These are phyloP conservation scores for Lipomyces sp. DNA, from an alignment of 805 yeast species.

Conservation along the genomic window DNA sequence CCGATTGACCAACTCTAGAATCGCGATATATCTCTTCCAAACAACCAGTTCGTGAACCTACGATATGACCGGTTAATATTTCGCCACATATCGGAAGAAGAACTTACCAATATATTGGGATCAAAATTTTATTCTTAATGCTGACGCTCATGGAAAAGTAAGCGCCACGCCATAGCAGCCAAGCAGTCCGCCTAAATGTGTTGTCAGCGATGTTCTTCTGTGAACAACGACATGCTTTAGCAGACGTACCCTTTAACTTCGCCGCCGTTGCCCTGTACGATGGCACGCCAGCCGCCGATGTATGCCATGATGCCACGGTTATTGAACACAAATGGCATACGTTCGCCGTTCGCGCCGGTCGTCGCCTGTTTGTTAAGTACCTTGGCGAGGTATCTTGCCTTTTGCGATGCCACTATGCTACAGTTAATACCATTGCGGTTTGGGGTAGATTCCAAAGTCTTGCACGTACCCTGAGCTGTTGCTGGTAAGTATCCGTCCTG, in stretches of 20 bases:
- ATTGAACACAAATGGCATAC: slow-evolving; percentile 62
- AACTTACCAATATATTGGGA: slow-evolving; percentile 33
- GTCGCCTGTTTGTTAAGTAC: slow-evolving; percentile 57
- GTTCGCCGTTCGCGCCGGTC: slow-evolving; percentile 53
- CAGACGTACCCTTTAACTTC: slow-evolving; percentile 30
- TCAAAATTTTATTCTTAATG: slow-evolving; percentile 32
- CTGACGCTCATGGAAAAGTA: slow-evolving; percentile 51
- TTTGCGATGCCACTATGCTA: slow-evolving; percentile 49
- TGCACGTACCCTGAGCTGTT: slow-evolving; percentile 67
- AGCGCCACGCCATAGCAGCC: slow-evolving; percentile 72
- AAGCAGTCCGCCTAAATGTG: slow-evolving; percentile 54
- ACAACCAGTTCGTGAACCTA: slow-evolving; percentile 32
- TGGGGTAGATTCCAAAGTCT: slow-evolving; percentile 38
- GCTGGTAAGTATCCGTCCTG: slow-evolving; percentile 70
- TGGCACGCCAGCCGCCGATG: slow-evolving; percentile 51
- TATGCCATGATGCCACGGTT: slow-evolving; percentile 73
- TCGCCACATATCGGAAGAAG: background rate
- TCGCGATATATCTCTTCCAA: slow-evolving; percentile 36
- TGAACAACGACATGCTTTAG: background rate
- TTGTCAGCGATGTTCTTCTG: background rate
- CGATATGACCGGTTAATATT: background rate
- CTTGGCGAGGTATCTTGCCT: slow-evolving; percentile 66
- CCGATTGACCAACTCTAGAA: slow-evolving; percentile 9
- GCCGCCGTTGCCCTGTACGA: slow-evolving; percentile 26
- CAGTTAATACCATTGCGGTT: background rate